A percentile compares a stretch with the other conserved stretches of the same genome.
Conservation (phyloP, 371 early-diverging fungal genomes). For the Chytridium lagenaria region DNA sequence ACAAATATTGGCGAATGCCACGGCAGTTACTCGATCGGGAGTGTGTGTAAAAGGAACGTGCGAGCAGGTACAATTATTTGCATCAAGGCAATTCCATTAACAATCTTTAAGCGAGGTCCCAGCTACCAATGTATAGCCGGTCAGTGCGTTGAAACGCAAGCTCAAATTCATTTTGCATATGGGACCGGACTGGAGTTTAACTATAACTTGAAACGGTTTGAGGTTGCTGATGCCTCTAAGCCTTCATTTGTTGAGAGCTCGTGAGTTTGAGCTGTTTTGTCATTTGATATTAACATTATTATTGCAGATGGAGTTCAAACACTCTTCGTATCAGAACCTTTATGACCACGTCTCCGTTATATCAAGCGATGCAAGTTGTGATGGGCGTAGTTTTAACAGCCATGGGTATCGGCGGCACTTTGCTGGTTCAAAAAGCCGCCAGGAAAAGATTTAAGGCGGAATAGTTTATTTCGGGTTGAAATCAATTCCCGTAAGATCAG, state of each 20-base stretch:
- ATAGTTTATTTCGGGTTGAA: not conserved
- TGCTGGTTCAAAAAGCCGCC: not conserved
- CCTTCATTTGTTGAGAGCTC: constrained; percentile 74
- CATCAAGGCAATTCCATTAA: not conserved
- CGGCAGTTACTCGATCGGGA: constrained; percentile 29
- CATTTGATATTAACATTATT: not conserved
- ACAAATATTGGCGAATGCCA: constrained; percentile 36
- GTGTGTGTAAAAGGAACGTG: not conserved
- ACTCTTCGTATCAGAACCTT: constrained; percentile 65
- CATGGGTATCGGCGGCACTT: not conserved
- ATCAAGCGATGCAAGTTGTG: constrained; percentile 67
- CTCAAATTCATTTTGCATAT: constrained; percentile 74
- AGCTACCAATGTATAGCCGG: constrained; percentile 37
- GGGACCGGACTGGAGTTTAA: constrained; percentile 72
- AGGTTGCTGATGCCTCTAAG: constrained; percentile 67
- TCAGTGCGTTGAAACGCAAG: constrained; percentile 60
- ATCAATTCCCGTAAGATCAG: not conserved
- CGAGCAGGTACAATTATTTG: not conserved
- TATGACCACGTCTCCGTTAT: constrained; percentile 56
- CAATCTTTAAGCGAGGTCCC: not conserved
- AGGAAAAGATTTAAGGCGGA: not conserved
- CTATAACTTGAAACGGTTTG: constrained; percentile 51
- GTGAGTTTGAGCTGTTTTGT: constrained; percentile 54
- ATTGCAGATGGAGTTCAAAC: constrained; percentile 55
- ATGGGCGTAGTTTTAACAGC: constrained; percentile 60